phyloP scores from a whole-genome alignment of 202 grass and related monocot species.

The Brachypodium distachyon region DNA sequence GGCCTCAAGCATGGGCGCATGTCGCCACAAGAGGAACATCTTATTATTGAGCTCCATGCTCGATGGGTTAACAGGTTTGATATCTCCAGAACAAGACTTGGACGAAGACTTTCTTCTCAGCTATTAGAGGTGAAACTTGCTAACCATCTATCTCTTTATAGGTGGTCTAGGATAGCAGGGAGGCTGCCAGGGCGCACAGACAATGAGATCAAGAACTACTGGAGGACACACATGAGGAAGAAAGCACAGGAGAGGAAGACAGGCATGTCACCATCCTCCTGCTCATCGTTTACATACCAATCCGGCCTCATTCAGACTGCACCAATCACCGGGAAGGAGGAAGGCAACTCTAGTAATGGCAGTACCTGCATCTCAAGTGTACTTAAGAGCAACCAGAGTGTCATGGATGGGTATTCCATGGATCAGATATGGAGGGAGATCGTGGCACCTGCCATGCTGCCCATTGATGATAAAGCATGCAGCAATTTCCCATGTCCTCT shows the following conservation, averaged over 20 bases:
- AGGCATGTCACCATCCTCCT: constrained; percentile 22
- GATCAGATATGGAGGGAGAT: constrained; percentile 65
- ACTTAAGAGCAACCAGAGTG: constrained; percentile 15
- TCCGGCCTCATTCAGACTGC: constrained; percentile 9
- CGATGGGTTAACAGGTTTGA: constrained; percentile 61
- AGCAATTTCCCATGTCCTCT: constrained; percentile 4
- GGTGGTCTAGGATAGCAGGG: constrained; percentile 52
- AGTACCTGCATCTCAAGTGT: constrained; percentile 8
- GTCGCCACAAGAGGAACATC: constrained; percentile 43
- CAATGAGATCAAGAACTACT: constrained; percentile 69
- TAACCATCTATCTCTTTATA: constrained; percentile 8
- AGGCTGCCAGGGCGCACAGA: constrained; percentile 50
- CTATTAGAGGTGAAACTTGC: neutral
- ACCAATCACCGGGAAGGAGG: neutral
- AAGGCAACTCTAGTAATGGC: neutral
- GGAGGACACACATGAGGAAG: constrained; percentile 70
- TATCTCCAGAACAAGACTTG: neutral
- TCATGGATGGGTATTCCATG: constrained; percentile 40
- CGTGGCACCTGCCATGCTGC: neutral
- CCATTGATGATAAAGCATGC: constrained; percentile 1
- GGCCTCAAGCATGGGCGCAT: constrained; percentile 64
- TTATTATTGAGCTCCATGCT: constrained; percentile 50
- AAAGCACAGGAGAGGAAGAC: constrained; percentile 53
- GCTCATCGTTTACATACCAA: constrained; percentile 36
- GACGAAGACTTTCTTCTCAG: neutral